phyloP scores from a whole-genome alignment of 2,329 filamentous ascomycete genomes.

The Myriosclerotinia duriaeana region DNA sequence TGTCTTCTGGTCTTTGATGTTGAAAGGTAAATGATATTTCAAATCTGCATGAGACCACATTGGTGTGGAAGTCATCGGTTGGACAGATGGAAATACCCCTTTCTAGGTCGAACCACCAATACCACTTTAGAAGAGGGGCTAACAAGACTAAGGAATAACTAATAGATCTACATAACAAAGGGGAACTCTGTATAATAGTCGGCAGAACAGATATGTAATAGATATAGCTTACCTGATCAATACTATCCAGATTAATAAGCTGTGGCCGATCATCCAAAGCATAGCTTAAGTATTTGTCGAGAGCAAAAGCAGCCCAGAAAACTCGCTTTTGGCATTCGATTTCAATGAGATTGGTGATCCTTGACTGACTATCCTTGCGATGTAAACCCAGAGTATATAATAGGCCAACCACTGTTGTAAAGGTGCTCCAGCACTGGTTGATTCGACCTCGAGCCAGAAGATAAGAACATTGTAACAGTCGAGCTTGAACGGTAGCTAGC shows the following conservation, averaged over 20 bases:
- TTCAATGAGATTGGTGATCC: constrained; percentile 42
- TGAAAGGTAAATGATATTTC: background rate
- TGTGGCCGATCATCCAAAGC: constrained; percentile 8
- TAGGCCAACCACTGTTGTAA: constrained; percentile 39
- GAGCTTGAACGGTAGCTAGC: constrained; percentile 43
- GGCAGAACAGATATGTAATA: background rate
- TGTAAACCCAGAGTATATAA: constrained; percentile 40
- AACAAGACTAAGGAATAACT: background rate
- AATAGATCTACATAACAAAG: background rate
- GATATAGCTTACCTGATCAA: constrained; percentile 10
- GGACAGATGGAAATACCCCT: background rate
- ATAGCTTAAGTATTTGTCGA: constrained; percentile 58
- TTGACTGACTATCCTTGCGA: constrained; percentile 29
- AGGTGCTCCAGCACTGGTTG: constrained; percentile 42
- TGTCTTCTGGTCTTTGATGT: background rate
- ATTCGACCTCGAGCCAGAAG: constrained; percentile 40
- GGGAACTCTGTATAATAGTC: background rate
- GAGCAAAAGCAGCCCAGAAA: constrained; percentile 64
- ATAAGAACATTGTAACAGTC: constrained; percentile 43
- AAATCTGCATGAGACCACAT: background rate
- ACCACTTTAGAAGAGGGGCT: background rate
- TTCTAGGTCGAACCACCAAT: background rate
- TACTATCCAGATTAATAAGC: background rate
- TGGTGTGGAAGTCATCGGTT: background rate
- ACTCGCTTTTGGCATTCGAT: constrained; percentile 52